Base-by-base conservation (phyloP, 2,329 filamentous ascomycete species). In the Botryotinia globosa region DNA sequence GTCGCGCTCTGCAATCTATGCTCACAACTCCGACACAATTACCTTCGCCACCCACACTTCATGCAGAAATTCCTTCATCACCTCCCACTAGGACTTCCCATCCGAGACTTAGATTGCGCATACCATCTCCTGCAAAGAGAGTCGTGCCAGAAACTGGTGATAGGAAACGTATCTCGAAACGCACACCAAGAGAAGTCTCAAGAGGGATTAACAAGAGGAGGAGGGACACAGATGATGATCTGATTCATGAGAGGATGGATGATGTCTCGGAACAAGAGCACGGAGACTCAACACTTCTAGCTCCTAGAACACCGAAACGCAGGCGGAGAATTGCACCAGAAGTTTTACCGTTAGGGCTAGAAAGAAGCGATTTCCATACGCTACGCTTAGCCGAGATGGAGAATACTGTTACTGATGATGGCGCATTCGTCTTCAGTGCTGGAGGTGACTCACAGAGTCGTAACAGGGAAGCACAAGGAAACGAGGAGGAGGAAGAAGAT, bases 1-100 rank as follows among this genome's bases (percentile, higher is more conserved):
- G 88, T 79, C 88, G 87, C 80, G 87, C 86, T 8, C 85, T 90
- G 0, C 89, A 91, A 78, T 86, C 86, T 3, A 87, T 90, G 77
- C 84, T 90, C 74, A 81, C 84, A 67, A 80, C 79, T 34, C 78
- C 78, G 68, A 77, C 74, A 42, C 84, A 86, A 76, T 82, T 88
- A 8, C 87, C 86, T 22, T 88, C 87, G 37, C 88, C 88, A 20
- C 88, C 88, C 3, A 83, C 88, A 76, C 80, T 70, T 10, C 78
- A 80, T 48, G 74, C 76, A 18, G 75, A 77, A n/a, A 71, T 77
- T 10, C 76, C 77, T 6, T 42, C 77, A 9, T 45, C 75, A 37
- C 72, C 75, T 6, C 58, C 76, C 9, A 74, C 22, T 2, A 16
- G 51, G 37, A 66, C 22, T 22, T n/a, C 45, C 6, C n/a, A 58